These are phyloP conservation scores for Lasiosphaeriaceae sp. DNA, from an alignment of 495 filamentous ascomycete genomes.

Conservation along the genomic window DNA sequence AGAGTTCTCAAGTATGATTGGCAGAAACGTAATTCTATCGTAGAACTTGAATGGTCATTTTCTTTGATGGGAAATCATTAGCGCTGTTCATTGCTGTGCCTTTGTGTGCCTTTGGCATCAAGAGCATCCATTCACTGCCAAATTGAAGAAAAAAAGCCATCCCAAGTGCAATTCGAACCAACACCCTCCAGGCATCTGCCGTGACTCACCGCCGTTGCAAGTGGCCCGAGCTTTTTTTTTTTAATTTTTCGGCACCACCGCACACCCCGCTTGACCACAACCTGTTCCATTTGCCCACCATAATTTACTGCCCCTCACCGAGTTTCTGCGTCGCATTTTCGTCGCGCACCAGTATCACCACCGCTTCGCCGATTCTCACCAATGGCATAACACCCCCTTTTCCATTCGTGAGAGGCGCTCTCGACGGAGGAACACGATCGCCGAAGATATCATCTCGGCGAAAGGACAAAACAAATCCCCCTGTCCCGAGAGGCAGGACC, in stretches of 20 bases:
- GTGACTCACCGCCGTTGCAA: conserved; percentile 16
- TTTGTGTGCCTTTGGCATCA: no score
- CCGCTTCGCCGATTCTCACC: conserved; percentile 16
- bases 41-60: no score
- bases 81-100: no score
- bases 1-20: no score
- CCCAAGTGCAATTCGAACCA: conserved; percentile 17
- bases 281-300: conserved; percentile 13
- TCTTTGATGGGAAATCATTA: no score
- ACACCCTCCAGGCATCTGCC: not conserved
- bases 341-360: conserved; percentile 28
- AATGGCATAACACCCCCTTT: conserved; percentile 29
- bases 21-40: no score
- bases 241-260: conserved; percentile 12
- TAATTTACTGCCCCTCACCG: not conserved
- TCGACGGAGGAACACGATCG: not conserved
- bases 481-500: not conserved
- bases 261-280: conserved; percentile 28
- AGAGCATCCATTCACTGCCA: not conserved
- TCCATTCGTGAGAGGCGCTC: not conserved
- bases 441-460: not conserved
- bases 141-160: not conserved
- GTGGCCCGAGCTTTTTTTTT: conserved; percentile 10
- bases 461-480: not conserved
- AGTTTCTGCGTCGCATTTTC: conserved; percentile 8